Percentiles rank a stretch among this genome's conserved stretches.
Conservation (phyloP, 768 basidiomycete genomes). For the Tylopilus plumbeoviolaceoides region DNA sequence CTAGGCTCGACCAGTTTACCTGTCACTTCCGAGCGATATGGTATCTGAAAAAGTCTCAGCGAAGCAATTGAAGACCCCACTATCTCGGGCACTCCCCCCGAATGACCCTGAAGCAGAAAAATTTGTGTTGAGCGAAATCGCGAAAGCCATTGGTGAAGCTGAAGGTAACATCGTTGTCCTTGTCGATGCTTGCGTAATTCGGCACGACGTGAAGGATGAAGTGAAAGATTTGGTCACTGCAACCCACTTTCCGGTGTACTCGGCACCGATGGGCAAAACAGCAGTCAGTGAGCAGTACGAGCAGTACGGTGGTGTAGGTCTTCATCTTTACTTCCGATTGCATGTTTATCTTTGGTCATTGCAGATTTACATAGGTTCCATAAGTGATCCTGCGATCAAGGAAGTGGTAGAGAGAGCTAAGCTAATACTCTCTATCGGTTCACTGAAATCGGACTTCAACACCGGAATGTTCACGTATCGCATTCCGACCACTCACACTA, state of each 20-base stretch:
- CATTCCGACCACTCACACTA: slow-evolving; percentile 51
- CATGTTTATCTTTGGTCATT: background rate
- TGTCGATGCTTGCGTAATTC: slow-evolving; percentile 75
- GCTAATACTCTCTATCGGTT: slow-evolving; percentile 70
- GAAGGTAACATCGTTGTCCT: slow-evolving; percentile 63
- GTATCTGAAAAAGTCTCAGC: slow-evolving; percentile 64
- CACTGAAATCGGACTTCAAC: slow-evolving; percentile 77
- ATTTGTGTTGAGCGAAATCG: slow-evolving; percentile 72
- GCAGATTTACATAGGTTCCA: slow-evolving; percentile 73
- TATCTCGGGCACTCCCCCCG: slow-evolving; percentile 43
- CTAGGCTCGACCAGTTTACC: slow-evolving; percentile 82
- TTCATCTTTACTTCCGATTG: background rate
- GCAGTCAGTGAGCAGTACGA: slow-evolving; percentile 64
- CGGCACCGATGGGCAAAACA: slow-evolving; percentile 80
- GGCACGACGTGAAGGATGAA: slow-evolving; percentile 64
- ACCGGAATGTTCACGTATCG: slow-evolving; percentile 83
- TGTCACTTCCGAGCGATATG: slow-evolving; percentile 83
- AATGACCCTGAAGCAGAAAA: slow-evolving; percentile 59
- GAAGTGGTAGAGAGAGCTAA: slow-evolving; percentile 71
- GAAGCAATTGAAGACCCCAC: slow-evolving; percentile 56
- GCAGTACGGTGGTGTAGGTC: slow-evolving; percentile 75
- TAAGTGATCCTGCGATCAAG: slow-evolving; percentile 63
- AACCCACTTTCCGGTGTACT: slow-evolving; percentile 71
- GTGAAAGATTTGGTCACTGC: slow-evolving; percentile 55
- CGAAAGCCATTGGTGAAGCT: slow-evolving; percentile 57